phyloP scores from a whole-genome alignment of 208 protist genomes.

The Acanthamoeba healyi region DNA sequence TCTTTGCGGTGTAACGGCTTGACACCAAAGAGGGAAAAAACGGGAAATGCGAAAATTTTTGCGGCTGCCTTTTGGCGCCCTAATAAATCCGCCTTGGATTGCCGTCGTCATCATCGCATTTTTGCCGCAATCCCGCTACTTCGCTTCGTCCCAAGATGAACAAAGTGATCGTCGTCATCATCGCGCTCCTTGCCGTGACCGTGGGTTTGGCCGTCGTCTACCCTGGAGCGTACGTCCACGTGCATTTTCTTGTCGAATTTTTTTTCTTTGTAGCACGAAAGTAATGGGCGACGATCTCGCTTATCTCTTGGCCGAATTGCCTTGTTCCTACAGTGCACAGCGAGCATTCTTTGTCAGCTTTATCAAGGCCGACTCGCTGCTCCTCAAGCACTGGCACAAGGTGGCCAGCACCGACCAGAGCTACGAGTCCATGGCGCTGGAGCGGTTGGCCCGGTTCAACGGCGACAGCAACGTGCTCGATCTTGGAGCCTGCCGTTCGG shows the following conservation, averaged over 20 bases:
- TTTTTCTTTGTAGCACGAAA: background rate
- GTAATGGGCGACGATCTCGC: no score
- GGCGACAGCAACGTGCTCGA: background rate
- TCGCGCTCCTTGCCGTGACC: background rate
- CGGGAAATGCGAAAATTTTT: no score
- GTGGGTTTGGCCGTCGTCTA: background rate
- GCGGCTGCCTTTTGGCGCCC: no score
- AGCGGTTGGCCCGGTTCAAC: background rate
- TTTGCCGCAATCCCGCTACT: background rate
- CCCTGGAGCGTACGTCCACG: background rate
- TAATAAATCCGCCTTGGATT: background rate
- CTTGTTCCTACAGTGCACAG: slow-evolving; percentile 56
- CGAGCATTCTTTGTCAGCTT: background rate
- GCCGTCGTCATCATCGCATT: background rate
- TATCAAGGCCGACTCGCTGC: background rate
- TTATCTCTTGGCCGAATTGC: no score
- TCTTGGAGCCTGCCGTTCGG: background rate
- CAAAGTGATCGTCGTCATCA: background rate
- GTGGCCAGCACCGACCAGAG: slow-evolving; percentile 17
- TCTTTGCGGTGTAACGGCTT: no score
- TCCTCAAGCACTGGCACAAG: slow-evolving; percentile 26
- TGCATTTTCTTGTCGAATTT: background rate
- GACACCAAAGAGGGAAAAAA: no score
- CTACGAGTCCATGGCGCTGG: slow-evolving; percentile 17
- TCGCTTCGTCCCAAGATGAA: background rate